These are phyloP conservation scores for Sanguinoderma infundibulare DNA, from an alignment of 1,284 basidiomycete species.

Conservation along the genomic window DNA sequence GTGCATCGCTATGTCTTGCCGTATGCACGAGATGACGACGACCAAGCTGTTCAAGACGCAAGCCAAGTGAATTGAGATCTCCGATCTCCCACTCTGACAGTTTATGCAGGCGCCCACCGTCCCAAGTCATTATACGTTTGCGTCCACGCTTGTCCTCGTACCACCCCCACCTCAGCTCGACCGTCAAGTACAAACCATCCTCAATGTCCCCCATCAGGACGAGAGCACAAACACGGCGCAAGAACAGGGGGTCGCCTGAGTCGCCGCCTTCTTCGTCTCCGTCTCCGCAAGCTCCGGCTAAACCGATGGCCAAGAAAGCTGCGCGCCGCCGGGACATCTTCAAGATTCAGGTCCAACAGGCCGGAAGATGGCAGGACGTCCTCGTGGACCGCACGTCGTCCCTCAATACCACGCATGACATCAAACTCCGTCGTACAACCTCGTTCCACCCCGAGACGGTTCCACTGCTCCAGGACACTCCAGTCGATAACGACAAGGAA, in stretches of 20 bases:
- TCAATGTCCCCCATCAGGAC: conserved; percentile 13
- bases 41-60: neutral
- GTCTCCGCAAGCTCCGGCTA: no score
- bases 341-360: neutral
- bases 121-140: no score
- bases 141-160: neutral
- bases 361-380: no score
- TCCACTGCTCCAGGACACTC: neutral
- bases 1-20: neutral
- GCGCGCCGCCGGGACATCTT: neutral
- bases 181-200: neutral
- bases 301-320: neutral
- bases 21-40: neutral
- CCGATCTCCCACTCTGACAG: neutral
- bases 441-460: neutral
- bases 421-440: neutral
- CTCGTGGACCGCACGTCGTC: neutral
- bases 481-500: neutral
- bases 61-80: neutral
- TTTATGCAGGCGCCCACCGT: neutral
- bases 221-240: conserved; percentile 5
- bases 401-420: neutral
- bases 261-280: neutral
- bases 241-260: neutral
- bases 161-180: neutral